Base-by-base conservation (phyloP, 2,329 filamentous ascomycete genomes). In the Epicoccum sorghinum region DNA sequence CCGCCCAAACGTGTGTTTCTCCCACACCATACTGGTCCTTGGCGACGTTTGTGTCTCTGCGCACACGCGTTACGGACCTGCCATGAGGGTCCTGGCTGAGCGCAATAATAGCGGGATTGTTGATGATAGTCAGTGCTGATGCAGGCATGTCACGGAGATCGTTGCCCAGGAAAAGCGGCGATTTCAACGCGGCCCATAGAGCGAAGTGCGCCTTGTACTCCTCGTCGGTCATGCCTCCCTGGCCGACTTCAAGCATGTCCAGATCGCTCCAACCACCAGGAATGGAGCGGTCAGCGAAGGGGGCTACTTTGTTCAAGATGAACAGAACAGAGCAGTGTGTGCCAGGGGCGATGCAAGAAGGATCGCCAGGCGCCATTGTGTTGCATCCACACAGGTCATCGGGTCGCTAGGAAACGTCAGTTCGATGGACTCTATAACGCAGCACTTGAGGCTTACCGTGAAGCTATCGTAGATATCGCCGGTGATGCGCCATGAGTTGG, bases 111-210 rank as follows among this genome's bases (percentile, higher is more conserved):
- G 65, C 65, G 1, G 64, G 65, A 39, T 77, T 77, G 43, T 71
- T 75, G 25, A 77, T 65, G 4, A 79, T 76, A 3, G 66, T 69
- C 10, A 82, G 63, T 5, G 73, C 75, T 24, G 75, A 66, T 2
- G 72, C 68, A 0, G 72, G 66, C 43, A 79, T 74, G 14, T 71
- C 70, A 39, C 69, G 71, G 69, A 73, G 55, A 58, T 74, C 52
- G 61, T 79, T 66, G 53, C 78, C 78, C 58, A 82, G 75, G 64
- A 82, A 53, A 49, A 79, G 58, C 50, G 76, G 75, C 5, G 69
- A 73, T 52, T 78, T 78, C 47, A 80, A 58, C 52, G 74, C 72
- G 36, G 75, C 64, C 78, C 78, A 70, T 4, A 74, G 53, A 54
- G 75, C 64, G 62, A 81, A 75, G 57, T 79, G 68, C 23, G 68